Base-by-base conservation (phyloP, 1,139 yeast genomes). In the Kodamaea arcana region DNA sequence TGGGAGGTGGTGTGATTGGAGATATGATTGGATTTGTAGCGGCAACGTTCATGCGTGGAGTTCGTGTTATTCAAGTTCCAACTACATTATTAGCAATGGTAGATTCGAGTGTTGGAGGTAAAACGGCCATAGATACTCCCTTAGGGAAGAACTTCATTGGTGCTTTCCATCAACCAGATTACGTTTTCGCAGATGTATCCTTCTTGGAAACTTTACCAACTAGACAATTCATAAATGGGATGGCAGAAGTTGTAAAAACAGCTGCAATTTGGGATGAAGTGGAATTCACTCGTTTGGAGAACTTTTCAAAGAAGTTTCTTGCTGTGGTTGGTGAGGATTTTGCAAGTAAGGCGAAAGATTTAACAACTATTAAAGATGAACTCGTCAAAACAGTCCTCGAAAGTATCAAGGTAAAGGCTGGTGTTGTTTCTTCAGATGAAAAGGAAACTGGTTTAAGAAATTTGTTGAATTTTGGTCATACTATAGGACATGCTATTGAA, bases 11-110 rank as follows among this genome's bases (percentile, higher is more conserved):
- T 48, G 94, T 94, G 35, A 90, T 94, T 62, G 99, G 99, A 38
- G 99, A 94, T 56, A 92, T 94, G 98, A 86, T 92, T 50, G 99
- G 99, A 4, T 94, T 81, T 57, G 97, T 92, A 32, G 98, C 98
- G 14, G 94, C 98, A 20, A 92, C 98, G 4, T 94, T 92, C 59
- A 94, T 94, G 99, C 78, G 99, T 58, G 99, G 99, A 36, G 95
- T 94, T 13, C 75, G 96, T 44, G 86, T 88, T 41, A 81, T 88
- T 29, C 99, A 94, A 60, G 75, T 94, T 25, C 99, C 99, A 33
- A 92, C 98, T 4, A 84, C 95, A 30, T 67, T 94, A 47, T 70
- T 94, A 47, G 83, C 98, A 7, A 94, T 94, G 99, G 98, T 94
- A 15, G 99, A 94, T 60, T 88, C 97, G 3, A 85, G 97, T 3